Conservation (phyloP, 1,139 yeast genomes). For the Lodderomyces jiufengensis region DNA sequence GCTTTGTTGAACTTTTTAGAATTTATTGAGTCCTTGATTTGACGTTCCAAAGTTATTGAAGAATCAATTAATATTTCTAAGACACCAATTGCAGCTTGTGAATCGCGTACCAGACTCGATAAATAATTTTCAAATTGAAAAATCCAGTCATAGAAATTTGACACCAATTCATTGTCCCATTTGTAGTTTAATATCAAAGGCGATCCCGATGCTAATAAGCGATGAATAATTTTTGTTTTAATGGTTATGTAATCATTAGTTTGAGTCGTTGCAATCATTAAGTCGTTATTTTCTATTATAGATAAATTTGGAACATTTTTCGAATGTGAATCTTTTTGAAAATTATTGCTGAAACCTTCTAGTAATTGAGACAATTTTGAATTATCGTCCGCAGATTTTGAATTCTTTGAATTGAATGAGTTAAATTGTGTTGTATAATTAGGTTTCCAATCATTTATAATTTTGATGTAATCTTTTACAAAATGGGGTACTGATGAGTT, state of each 20-base stretch:
- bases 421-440: conserved; percentile 15
- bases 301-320: neutral
- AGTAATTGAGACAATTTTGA: conserved; percentile 37
- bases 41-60: conserved; percentile 31
- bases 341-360: conserved; percentile 29
- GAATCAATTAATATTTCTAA: conserved; percentile 58
- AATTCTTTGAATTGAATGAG: conserved; percentile 15
- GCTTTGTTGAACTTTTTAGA: conserved; percentile 15
- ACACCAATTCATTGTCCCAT: conserved; percentile 26
- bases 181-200: conserved; percentile 22
- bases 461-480: conserved; percentile 24
- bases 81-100: conserved; percentile 25
- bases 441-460: conserved; percentile 25
- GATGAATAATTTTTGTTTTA: conserved; percentile 39
- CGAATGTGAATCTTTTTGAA: neutral
- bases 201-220: conserved; percentile 22
- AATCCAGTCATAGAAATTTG: conserved; percentile 31
- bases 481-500: conserved; percentile 10
- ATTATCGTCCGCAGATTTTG: conserved; percentile 26
- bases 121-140: conserved; percentile 27
- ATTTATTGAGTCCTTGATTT: conserved; percentile 24
- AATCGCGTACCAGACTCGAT: neutral
- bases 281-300: neutral
- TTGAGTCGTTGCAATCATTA: conserved; percentile 11
- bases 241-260: conserved; percentile 43